Evolutionary conservation across 208 protist genomes (phyloP).

Genomic region (Leptomonas seymouri): DNA sequence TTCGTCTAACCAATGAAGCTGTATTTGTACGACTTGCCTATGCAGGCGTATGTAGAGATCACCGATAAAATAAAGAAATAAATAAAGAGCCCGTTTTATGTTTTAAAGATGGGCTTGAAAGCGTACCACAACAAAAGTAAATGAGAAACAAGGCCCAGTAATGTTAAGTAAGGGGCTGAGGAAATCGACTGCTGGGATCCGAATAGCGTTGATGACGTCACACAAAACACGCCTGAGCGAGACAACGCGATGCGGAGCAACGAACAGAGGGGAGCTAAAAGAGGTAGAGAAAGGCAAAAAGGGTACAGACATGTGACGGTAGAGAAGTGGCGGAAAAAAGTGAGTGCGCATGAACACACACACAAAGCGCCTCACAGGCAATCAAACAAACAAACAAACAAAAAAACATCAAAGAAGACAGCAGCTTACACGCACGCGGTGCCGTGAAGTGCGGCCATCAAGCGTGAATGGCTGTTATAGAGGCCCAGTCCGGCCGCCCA

Average conservation of each 20-base stretch:
- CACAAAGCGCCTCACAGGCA: too few relatives aligned
- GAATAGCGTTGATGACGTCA: neutral
- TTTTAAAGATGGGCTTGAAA: too few relatives aligned
- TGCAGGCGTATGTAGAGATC: too few relatives aligned
- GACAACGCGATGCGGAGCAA: slow-evolving; percentile 4
- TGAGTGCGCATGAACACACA: neutral
- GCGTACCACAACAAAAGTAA: neutral
- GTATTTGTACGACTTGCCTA: too few relatives aligned
- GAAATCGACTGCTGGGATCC: too few relatives aligned
- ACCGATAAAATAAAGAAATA: neutral
- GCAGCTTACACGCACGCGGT: too few relatives aligned
- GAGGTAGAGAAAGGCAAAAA: neutral
- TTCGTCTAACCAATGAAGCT: slow-evolving; percentile 1
- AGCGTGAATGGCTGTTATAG: too few relatives aligned
- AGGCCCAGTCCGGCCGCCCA: too few relatives aligned
- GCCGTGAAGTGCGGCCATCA: too few relatives aligned
- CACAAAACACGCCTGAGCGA: too few relatives aligned
- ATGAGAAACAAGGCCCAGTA: neutral
- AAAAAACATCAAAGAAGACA: too few relatives aligned
- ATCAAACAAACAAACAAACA: neutral
- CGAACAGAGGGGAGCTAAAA: slow-evolving; percentile 9
- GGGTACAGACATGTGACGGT: neutral
- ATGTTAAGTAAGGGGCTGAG: too few relatives aligned
- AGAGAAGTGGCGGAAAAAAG: neutral
- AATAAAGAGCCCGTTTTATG: slow-evolving; percentile 1